A percentile compares a stretch with the other conserved stretches of the same genome.
phyloP scores from a whole-genome alignment of 768 basidiomycete genomes.

The Xerocomellus dryophilus region DNA sequence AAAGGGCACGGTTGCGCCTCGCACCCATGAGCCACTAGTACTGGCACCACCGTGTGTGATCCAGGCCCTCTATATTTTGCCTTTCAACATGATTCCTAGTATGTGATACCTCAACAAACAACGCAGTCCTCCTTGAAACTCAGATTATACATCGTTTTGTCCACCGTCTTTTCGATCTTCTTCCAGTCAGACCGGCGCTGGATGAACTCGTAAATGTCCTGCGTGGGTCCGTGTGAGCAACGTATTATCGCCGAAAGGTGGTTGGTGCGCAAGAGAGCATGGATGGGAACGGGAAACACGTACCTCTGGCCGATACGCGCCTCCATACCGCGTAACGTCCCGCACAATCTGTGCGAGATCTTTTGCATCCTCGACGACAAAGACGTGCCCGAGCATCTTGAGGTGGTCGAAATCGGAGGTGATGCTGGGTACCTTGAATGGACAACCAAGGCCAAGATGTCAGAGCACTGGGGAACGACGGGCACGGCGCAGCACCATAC shows the following conservation, averaged over 20 bases:
- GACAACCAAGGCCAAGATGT: not conserved
- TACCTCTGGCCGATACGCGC: conserved; percentile 91
- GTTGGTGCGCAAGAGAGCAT: not conserved
- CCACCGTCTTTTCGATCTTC: conserved; percentile 95
- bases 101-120: conserved; percentile 30
- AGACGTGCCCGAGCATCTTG: conserved; percentile 97
- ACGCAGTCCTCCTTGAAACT: conserved; percentile 92
- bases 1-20: no score
- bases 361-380: conserved; percentile 92
- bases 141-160: conserved; percentile 91
- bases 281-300: conserved; percentile 8
- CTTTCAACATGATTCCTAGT: no score
- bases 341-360: conserved; percentile 95
- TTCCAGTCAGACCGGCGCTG: conserved; percentile 96
- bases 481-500: not conserved
- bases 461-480: not conserved
- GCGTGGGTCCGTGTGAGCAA: not conserved
- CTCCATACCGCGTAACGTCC: conserved; percentile 94
- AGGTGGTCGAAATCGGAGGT: conserved; percentile 88
- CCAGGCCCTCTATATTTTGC: no score
- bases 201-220: conserved; percentile 96
- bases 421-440: conserved; percentile 63
- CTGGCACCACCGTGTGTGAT: no score
- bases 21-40: no score
- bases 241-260: not conserved